These are phyloP conservation scores for Trichothecium sympodiale DNA, from an alignment of 2,329 filamentous ascomycete genomes.

Conservation along the genomic window DNA sequence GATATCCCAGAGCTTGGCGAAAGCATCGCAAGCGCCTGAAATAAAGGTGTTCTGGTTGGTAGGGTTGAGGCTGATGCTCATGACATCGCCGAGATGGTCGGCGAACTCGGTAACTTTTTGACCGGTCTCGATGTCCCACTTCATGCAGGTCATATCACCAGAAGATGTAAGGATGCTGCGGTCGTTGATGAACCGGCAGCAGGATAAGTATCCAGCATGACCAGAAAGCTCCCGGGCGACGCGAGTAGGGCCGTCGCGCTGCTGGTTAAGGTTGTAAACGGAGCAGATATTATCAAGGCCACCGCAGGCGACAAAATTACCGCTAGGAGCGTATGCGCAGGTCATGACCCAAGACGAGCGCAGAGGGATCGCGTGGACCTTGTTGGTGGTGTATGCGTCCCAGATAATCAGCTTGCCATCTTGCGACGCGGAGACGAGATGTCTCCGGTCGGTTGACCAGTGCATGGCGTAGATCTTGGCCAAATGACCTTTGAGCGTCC, in stretches of 20 bases:
- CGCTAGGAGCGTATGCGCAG: slow-evolving; percentile 95
- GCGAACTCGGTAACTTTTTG: slow-evolving; percentile 97
- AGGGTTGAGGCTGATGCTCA: slow-evolving; percentile 99
- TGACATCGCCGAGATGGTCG: slow-evolving; percentile 95
- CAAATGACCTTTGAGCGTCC: slow-evolving; percentile 92
- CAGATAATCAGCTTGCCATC: slow-evolving; percentile 99
- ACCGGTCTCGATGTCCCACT: slow-evolving; percentile 98
- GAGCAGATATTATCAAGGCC: slow-evolving; percentile 99
- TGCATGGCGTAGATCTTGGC: slow-evolving; percentile 99
- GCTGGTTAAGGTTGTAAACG: slow-evolving; percentile 95
- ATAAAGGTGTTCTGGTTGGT: slow-evolving; percentile 99
- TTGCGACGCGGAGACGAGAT: slow-evolving; percentile 94
- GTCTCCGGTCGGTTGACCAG: slow-evolving; percentile 96
- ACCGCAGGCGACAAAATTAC: slow-evolving; percentile 97
- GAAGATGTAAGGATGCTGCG: slow-evolving; percentile 95
- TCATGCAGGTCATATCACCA: slow-evolving; percentile 99
- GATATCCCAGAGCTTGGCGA: slow-evolving; percentile 98
- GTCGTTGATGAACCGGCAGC: slow-evolving; percentile 98
- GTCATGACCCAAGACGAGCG: slow-evolving; percentile 99
- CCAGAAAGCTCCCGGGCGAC: slow-evolving; percentile 93
- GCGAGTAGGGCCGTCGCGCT: slow-evolving; percentile 89
- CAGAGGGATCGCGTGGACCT: slow-evolving; percentile 95
- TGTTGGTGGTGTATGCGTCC: slow-evolving; percentile 99
- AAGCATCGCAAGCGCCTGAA: slow-evolving; percentile 97
- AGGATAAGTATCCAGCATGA: slow-evolving; percentile 93